Base-by-base conservation (phyloP, 2,329 filamentous ascomycete species). In the Monilinia polystroma region DNA sequence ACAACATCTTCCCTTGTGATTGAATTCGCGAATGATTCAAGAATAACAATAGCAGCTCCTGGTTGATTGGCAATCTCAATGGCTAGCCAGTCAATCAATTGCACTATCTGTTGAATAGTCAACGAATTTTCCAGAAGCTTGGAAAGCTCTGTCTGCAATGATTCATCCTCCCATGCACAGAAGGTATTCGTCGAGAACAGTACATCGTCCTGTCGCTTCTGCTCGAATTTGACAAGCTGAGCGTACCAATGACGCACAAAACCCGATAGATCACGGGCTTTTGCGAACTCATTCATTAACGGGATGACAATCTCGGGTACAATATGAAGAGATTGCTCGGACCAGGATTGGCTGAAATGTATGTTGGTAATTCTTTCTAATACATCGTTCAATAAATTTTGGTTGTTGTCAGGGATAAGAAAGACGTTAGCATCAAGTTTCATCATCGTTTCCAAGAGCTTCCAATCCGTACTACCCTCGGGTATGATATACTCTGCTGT, bases 391-490 rank as follows among this genome's bases (percentile, higher is more conserved):
- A 78, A 67, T 14, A 78, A 63, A 52, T 76, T 64, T 23, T 64
- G 58, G 16, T 74, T 70, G 32, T 76, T 71, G 35, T 77, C 72
- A n/a, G 70, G 68, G 59, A 78, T 75, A 2, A 81, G 74, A 68
- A 84, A 82, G 6, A 81, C 77, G 68, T 80, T 80, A 3, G 80
- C 71, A 69, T 84, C 81, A 62, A 82, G 78, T 29, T 76, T 72
- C 23, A 83, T 73, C n/a, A 82, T 73, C 41, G 78, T 77, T 16
- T 78, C 76, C 26, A 83, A 64, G 26, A 84, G 69, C 2, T 70
- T 66, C 79, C 80, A 82, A 62, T 81, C 75, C 1, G 75, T 74
- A 18, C 68, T 67, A 10, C 68, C 69, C 58, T 74, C 68, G 4
- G 63, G 65, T 43, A 70, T 74, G 62, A 49, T 73, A 75, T 68